Conservation (phyloP, 1,139 yeast species). For the Blastobotrys raffinosifermentans region DNA sequence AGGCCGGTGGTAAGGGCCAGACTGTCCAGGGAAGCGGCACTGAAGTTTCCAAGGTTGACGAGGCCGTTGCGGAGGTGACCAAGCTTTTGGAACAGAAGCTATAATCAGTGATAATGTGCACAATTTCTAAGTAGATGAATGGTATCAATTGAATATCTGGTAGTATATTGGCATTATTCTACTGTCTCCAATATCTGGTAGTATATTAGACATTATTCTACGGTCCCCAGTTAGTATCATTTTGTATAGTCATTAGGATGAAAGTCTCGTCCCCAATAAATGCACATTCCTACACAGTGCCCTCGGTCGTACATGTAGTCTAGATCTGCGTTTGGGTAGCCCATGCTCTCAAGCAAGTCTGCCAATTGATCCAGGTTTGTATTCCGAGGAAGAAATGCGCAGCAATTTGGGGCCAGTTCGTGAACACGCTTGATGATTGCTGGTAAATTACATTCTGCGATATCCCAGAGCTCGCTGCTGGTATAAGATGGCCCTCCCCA, state of each 20-base stretch:
- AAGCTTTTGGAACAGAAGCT: slow-evolving; percentile 38
- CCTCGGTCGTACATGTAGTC: slow-evolving; percentile 20
- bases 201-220: neutral
- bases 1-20: slow-evolving; percentile 97
- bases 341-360: slow-evolving; percentile 10
- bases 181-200: neutral
- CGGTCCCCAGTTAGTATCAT: too few relatives aligned
- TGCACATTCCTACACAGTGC: slow-evolving; percentile 19
- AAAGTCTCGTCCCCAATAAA: slow-evolving; percentile 15
- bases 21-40: slow-evolving; percentile 97
- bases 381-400: slow-evolving; percentile 71
- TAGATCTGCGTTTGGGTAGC: slow-evolving; percentile 11
- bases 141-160: neutral
- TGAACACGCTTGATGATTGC: slow-evolving; percentile 38
- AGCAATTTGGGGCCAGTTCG: slow-evolving; percentile 47
- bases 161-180: neutral
- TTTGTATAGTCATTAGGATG: neutral
- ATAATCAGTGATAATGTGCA: slow-evolving; percentile 8
- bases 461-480: slow-evolving; percentile 42
- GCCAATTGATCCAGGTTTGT: slow-evolving; percentile 49
- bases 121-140: neutral
- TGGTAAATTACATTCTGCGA: slow-evolving; percentile 20
- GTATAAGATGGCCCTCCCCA: slow-evolving; percentile 91
- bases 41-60: slow-evolving; percentile 59
- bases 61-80: slow-evolving; percentile 67